phyloP scores from a whole-genome alignment of 257 asterid species.

The Solanum paucissectum region DNA sequence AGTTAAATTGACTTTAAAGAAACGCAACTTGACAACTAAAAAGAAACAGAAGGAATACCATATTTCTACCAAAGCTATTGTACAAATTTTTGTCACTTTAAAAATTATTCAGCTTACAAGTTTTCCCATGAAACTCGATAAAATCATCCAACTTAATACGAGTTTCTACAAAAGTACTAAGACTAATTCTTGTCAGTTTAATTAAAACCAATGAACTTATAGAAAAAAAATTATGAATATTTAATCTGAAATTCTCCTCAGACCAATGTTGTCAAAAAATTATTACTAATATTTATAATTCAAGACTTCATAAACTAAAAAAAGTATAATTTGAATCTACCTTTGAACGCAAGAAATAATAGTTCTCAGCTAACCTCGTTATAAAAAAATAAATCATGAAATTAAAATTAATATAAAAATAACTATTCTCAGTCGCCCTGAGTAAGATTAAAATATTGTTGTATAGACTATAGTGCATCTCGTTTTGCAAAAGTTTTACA shows the following conservation, averaged over 20 bases:
- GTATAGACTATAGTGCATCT: not conserved
- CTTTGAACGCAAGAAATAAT: rapidly evolving
- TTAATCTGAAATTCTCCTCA: not conserved
- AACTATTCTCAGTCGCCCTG: not conserved
- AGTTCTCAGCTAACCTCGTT: not conserved
- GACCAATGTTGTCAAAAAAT: not conserved
- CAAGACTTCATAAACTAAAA: not conserved
- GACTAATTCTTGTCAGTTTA: not conserved
- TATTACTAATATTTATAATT: not conserved
- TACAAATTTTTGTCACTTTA: not conserved
- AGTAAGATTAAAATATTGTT: not conserved
- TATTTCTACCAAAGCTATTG: not conserved
- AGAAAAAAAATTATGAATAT: not conserved
- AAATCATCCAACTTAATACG: not conserved
- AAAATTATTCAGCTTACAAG: not conserved
- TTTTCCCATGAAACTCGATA: not conserved
- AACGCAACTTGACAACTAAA: not conserved
- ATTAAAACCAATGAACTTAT: not conserved
- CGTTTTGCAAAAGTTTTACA: not conserved
- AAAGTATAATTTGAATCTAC: not conserved
- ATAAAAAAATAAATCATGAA: not conserved
- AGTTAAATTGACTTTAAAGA: too few relatives aligned
- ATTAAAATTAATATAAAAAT: not conserved
- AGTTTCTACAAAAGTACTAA: not conserved
- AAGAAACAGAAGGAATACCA: too few relatives aligned